Conservation (phyloP, 2,329 filamentous ascomycete species). For the Fusarium sp. region DNA sequence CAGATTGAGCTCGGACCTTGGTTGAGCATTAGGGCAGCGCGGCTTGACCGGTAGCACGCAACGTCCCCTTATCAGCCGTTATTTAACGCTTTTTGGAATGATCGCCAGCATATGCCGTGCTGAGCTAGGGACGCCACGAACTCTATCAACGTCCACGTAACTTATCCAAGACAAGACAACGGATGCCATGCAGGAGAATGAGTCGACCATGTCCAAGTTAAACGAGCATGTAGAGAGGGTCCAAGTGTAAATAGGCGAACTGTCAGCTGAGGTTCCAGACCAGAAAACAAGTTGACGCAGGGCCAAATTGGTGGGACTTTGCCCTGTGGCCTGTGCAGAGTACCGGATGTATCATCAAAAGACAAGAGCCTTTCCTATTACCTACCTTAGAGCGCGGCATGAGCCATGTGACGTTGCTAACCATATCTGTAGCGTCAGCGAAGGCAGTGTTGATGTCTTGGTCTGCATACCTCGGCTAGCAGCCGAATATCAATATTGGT, state of each 20-base stretch:
- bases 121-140: slow-evolving; percentile 10
- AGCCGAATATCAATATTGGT: background rate
- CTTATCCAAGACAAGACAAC: background rate
- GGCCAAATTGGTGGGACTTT: background rate
- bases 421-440: background rate
- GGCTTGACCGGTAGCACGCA: background rate
- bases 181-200: background rate
- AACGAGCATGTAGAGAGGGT: background rate
- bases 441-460: slow-evolving; percentile 8
- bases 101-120: background rate
- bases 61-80: background rate
- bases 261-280: slow-evolving; percentile 10
- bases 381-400: background rate
- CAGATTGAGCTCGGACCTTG: background rate
- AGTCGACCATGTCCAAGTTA: background rate
- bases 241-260: background rate
- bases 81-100: background rate
- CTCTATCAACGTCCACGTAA: slow-evolving; percentile 6
- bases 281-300: background rate
- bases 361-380: background rate
- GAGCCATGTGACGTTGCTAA: background rate
- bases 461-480: slow-evolving; percentile 8
- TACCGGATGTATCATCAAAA: background rate
- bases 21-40: background rate
- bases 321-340: background rate